These are phyloP conservation scores for Calonectria montana DNA, from an alignment of 2,329 filamentous ascomycete species.

Conservation along the genomic window DNA sequence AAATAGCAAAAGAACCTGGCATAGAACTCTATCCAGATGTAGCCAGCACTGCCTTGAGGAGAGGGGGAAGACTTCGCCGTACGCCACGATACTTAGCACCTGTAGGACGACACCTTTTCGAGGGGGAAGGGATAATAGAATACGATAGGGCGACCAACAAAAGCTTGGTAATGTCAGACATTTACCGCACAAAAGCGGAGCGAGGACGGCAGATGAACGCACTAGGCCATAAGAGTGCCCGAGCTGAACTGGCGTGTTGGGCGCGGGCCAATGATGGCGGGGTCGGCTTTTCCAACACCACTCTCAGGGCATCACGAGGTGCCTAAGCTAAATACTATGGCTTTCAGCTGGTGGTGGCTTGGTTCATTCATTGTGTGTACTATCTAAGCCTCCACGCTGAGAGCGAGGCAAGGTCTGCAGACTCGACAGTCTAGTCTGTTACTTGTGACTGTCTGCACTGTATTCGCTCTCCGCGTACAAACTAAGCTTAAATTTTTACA, in stretches of 20 bases:
- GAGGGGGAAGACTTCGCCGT: conserved; percentile 21
- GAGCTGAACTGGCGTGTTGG: neutral
- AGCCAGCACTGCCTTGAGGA: conserved; percentile 11
- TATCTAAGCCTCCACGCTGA: neutral
- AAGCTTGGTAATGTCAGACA: neutral
- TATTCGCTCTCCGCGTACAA: neutral
- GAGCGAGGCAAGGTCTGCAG: neutral
- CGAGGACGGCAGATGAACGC: conserved; percentile 3
- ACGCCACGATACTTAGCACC: neutral
- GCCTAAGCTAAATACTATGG: neutral
- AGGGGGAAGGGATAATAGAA: neutral
- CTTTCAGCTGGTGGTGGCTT: conserved; percentile 14
- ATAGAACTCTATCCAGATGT: neutral
- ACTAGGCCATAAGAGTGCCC: neutral
- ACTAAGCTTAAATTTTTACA: neutral
- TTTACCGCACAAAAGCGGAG: neutral
- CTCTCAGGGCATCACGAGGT: conserved; percentile 3
- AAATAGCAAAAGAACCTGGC: conserved; percentile 19
- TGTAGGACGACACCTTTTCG: neutral
- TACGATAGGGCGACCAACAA: conserved; percentile 12
- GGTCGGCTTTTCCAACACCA: neutral
- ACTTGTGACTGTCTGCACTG: neutral
- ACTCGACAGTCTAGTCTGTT: neutral
- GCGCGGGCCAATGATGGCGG: neutral
- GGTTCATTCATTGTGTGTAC: neutral